Base-by-base conservation (phyloP, 2,329 filamentous ascomycete species). In the Sclerotinia minor region DNA sequence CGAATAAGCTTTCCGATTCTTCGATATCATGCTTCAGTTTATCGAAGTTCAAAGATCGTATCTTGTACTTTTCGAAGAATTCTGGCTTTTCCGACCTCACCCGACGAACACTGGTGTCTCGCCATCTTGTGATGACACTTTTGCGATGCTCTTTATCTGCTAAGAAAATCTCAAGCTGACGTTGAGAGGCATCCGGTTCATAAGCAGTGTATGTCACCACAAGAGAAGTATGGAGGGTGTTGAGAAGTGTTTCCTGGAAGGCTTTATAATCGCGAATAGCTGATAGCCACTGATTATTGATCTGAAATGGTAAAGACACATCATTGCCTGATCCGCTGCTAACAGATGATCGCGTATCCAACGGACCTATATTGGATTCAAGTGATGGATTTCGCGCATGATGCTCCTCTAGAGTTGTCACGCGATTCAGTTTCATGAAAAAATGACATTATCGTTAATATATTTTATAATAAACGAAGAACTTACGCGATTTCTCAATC, bases 11-110 rank as follows among this genome's bases (percentile, higher is more conserved):
- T 6, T 78, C 77, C 5, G 82, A 73, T 0, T 80, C 78, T 15
- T 71, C 73, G 15, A 84, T 67, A 45, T 84, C 81, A 53, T 78
- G 76, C 67, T 79, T 80, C 9, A 83, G 73, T 54, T 75, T 78
- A 57, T 84, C 82, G 67, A 81, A 83, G 65, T 83, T 81, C 35
- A 80, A 76, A 58, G 83, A 83, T 1, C 82, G 79, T 53, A 82
- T 80, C 69, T 82, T 81, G 67, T 83, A 84, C 41, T 73, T 79
- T 68, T 54, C 79, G 78, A 73, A 83, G 70, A 81, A 83, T 68
- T 81, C 78, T 5, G 79, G 78, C 61, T 82, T 79, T 9, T 81
- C 79, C 4, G 80, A 82, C 71, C 80, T 77, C 55, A 81, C 78
- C 64, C 78, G 76, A 44, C 78, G 79, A 19, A 83, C 76, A 68